These are phyloP conservation scores for Trichosporon asahii DNA, from an alignment of 1,284 basidiomycete species.

Conservation along the genomic window DNA sequence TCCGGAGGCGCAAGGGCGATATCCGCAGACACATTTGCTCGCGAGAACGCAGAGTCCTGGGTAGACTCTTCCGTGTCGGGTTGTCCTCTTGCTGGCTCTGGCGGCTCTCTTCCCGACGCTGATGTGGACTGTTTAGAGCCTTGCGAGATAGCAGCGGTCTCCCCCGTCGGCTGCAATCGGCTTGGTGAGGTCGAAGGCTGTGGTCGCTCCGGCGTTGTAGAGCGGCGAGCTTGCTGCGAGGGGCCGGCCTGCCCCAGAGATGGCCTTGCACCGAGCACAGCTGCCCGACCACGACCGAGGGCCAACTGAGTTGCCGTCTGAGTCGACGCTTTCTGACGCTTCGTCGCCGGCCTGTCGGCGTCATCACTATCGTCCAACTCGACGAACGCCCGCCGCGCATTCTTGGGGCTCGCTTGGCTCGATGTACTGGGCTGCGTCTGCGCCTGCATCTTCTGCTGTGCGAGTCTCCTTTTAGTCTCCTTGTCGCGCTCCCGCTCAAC, in stretches of 20 bases:
- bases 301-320: background rate
- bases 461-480: slow-evolving; percentile 11
- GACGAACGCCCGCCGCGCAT: background rate
- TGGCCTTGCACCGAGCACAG: background rate
- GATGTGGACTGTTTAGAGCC: background rate
- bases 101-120: too few species aligned
- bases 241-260: background rate
- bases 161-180: too few species aligned
- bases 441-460: background rate
- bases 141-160: background rate
- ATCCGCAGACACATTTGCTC: background rate
- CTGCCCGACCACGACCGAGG: background rate
- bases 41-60: background rate
- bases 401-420: background rate
- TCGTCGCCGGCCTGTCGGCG: background rate
- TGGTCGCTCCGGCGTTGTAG: background rate
- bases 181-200: background rate
- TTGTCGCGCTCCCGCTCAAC: slow-evolving; percentile 26
- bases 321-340: background rate
- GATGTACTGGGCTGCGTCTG: too few species aligned
- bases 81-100: background rate
- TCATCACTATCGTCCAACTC: background rate
- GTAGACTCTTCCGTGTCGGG: background rate
- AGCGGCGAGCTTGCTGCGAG: background rate
- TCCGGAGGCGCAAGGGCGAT: background rate